Base-by-base conservation (phyloP, 78 protist genomes). In the Parvularia atlantis region DNA sequence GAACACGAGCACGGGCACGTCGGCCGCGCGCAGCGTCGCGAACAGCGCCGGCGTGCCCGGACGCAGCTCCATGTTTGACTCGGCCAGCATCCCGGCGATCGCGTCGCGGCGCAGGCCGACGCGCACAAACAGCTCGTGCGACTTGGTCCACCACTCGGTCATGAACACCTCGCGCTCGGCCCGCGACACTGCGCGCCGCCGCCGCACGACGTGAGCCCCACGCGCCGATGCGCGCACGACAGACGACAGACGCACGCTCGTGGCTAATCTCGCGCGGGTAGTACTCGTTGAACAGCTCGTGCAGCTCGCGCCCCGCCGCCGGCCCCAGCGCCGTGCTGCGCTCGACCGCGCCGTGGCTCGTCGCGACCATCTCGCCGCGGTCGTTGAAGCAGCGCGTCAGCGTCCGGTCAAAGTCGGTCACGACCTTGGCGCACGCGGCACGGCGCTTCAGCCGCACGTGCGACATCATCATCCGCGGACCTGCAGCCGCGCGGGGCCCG, bases 391-490 rank as follows among this genome's bases (percentile, higher is more conserved):
- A 64, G 30, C 69, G 50, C 16, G 69, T 33, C 59, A 64, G 69
- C 31, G 69, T 64, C 13, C 5, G 31, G 26, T 64, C 69, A 35
- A 64, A 64, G 54, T 64, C 69, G 33, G 69, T 5, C 5, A 64
- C 31, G 39, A 64, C 69, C 54, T 64, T 6, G 2, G 31, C n/a
- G n/a, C n/a, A 46, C 20, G 9, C 26, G 20, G 5, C 14, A 17
- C 24, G 50, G 7, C 50, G 24, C 7, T 44, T 11, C 24, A 7
- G 50, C 50, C 50, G 50, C 50, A 44, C 11, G 50, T 44, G 7
- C 24, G 50, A 7, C 50, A 44, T 14, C 11, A 44, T 7, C 50
- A 11, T 11, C 7, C 24, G 24, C 50, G 11, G 24, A 11, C 24
- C 50, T 14, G 7, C 50, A 11, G 50, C 50, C 7, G 7, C 50